Base-by-base conservation (phyloP, 345 rosid genomes). In the Pistacia vera region DNA sequence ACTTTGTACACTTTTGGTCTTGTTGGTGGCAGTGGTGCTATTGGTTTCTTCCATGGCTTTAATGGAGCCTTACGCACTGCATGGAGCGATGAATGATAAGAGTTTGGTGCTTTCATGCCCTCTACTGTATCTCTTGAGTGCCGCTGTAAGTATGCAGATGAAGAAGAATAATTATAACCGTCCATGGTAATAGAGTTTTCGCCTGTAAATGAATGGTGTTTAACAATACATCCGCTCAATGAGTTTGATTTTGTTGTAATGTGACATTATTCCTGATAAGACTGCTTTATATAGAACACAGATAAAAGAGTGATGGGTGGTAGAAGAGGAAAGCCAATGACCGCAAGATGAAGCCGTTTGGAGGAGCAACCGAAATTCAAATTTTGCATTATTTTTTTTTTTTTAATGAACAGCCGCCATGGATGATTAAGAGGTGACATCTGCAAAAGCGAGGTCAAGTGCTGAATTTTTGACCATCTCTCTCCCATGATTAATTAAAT, bases 1-100 rank as follows among this genome's bases (percentile, higher is more conserved):
- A 95, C 98, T 77, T 72, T 81, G 92, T 95, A 95, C n/a, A 95
- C 89, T 63, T 81, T 87, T 0, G 97, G 89, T 12, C 88, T 87
- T 66, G 78, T 86, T 12, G 95, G 91, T 35, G 92, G 90, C 68
- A 85, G 71, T 12, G 91, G 93, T 8, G 91, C 92, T 30, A 88
- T 81, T 0, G 89, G 92, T 79, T 88, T 89, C 85, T 85, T 93
- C 84, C 86, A 71, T 4, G 92, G 86, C 77, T 95, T 95, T 30
- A 83, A 5, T 11, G 86, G 78, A 7, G 85, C 72, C 72, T 89
- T 93, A 5, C 86, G 81, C 44, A 88, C 87, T 0, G 93, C 78
- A 80, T 89, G 93, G 30, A 95, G 92, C 0, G 87, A 80, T 13
- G 79, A 72, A 52, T 78, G 71, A 78, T 75, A 86, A 5, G 85